Conservation (phyloP, 768 basidiomycete species). For the Suillus variegatus region DNA sequence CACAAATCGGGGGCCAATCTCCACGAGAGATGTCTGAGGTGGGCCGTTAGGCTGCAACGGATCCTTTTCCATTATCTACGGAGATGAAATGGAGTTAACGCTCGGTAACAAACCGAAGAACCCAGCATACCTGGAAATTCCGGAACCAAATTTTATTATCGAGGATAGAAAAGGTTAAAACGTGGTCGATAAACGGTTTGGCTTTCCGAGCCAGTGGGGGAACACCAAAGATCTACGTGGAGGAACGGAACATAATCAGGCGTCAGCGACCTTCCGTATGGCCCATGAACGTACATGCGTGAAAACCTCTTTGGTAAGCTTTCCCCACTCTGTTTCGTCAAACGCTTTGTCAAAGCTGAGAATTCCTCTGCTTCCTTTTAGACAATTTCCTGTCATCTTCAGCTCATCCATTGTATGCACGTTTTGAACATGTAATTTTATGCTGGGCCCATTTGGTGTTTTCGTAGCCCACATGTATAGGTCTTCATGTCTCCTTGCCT, state of each 20-base stretch:
- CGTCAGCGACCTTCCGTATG: slow-evolving; percentile 4
- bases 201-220: slow-evolving; percentile 87
- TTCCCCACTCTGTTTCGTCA: slow-evolving; percentile 86
- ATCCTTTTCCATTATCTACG: slow-evolving; percentile 91
- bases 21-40: slow-evolving; percentile 84
- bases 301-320: slow-evolving; percentile 89
- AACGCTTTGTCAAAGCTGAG: slow-evolving; percentile 91
- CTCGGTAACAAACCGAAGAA: neutral
- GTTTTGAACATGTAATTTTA: slow-evolving; percentile 98
- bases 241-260: neutral
- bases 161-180: slow-evolving; percentile 93
- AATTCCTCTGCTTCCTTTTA: slow-evolving; percentile 92
- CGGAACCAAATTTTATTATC: slow-evolving; percentile 99
- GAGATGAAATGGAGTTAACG: slow-evolving; percentile 3
- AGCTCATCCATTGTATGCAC: slow-evolving; percentile 99
- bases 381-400: slow-evolving; percentile 98
- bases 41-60: slow-evolving; percentile 85
- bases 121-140: slow-evolving; percentile 83
- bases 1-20: slow-evolving; percentile 97
- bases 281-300: slow-evolving; percentile 66
- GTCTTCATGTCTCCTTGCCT: slow-evolving; percentile 93
- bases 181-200: slow-evolving; percentile 98
- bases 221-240: slow-evolving; percentile 85
- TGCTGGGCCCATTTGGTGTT: slow-evolving; percentile 95
- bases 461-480: slow-evolving; percentile 96